Evolutionary conservation across 331 rosid genomes (phyloP), one percentile per base, ranked within the genome.

Genomic region (Erythrophleum ivorense): DNA sequence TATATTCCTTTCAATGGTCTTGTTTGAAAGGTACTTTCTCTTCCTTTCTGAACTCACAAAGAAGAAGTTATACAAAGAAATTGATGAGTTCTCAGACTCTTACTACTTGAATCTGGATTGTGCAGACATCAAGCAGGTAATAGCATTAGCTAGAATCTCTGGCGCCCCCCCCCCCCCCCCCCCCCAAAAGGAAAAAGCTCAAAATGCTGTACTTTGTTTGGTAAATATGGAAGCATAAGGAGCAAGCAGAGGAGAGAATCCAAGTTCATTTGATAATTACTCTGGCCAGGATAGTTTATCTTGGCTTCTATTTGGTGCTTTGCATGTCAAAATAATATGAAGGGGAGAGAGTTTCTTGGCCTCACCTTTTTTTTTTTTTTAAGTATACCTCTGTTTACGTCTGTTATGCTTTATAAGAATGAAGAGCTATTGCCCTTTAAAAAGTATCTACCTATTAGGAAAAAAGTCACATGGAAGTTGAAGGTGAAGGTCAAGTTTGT

Each of bases 21-120:
- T 76, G 57, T 68, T 21, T 54, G 57, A 29, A 74, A 95, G 99
- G 91, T 85, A 88, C 85, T 90, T 89, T 83, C 93, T 95, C 84
- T 91, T 84, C 80, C 85, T 91, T 52, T 95, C 99, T 49, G 93
- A 83, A 60, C 73, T 38, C 66, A 84, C 97, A 68, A 93, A 90
- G 91, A 90, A 90, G 84, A 95, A 88, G 81, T 85, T 95, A 77
- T 88, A 81, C 82, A 93, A 93, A 87, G 96, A 93, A 84, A 89
- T 95, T 85, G 98, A 95, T 57, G 93, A 87, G 80, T 93, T 89
- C 86, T 93, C 97, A 11, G 98, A 95, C 85, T 84, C 92, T 5
- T 95, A 89, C 90, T 95, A 85, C 87, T 84, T 87, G 88, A 92
- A 95, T 87, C 91, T 95, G 12, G 90, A 90, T 78, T 88, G 86